Percentiles rank a stretch among this genome's conserved stretches.
Evolutionary conservation across 176 grass and related monocot genomes (phyloP).

Genomic region (Thinopyrum elongatum): DNA sequence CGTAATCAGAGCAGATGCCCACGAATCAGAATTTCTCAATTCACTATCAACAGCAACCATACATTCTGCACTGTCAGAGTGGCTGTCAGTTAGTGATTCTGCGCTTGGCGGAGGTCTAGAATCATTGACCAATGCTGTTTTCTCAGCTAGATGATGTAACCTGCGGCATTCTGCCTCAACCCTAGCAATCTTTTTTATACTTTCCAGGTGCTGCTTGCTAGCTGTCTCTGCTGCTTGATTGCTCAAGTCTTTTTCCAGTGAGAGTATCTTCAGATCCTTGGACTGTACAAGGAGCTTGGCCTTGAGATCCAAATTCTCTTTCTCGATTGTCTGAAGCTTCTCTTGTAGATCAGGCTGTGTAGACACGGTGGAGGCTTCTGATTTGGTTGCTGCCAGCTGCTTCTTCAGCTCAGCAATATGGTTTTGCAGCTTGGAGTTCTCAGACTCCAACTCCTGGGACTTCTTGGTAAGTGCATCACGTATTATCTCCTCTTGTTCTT

Average conservation of each 20-base stretch:
- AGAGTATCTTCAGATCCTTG: constrained; percentile 62
- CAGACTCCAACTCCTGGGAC: constrained; percentile 42
- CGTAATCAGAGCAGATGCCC: constrained; percentile 76
- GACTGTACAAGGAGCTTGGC: constrained; percentile 57
- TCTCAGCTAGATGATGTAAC: constrained; percentile 48
- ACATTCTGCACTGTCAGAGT: constrained; percentile 64
- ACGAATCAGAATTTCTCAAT: constrained; percentile 53
- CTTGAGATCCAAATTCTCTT: constrained; percentile 76
- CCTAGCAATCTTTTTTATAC: constrained; percentile 74
- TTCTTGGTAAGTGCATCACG: constrained; percentile 43
- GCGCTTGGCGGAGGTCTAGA: constrained; percentile 34
- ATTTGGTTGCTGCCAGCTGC: constrained; percentile 46
- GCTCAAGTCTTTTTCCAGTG: constrained; percentile 84
- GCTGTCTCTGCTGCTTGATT: constrained; percentile 90
- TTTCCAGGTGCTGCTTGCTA: constrained; percentile 84
- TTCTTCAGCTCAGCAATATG: constrained; percentile 55
- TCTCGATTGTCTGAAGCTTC: constrained; percentile 62
- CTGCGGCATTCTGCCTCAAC: constrained; percentile 90
- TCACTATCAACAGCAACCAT: constrained; percentile 67
- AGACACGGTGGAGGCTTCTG: constrained; percentile 27
- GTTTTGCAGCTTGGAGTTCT: constrained; percentile 52
- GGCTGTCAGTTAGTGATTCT: constrained; percentile 82
- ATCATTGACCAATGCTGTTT: constrained; percentile 39
- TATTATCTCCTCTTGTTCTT: constrained; percentile 79
- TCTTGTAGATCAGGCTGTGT: constrained; percentile 43